Evolutionary conservation across 1,139 yeast genomes (phyloP).

Genomic region (Geotrichum bryndzae): DNA sequence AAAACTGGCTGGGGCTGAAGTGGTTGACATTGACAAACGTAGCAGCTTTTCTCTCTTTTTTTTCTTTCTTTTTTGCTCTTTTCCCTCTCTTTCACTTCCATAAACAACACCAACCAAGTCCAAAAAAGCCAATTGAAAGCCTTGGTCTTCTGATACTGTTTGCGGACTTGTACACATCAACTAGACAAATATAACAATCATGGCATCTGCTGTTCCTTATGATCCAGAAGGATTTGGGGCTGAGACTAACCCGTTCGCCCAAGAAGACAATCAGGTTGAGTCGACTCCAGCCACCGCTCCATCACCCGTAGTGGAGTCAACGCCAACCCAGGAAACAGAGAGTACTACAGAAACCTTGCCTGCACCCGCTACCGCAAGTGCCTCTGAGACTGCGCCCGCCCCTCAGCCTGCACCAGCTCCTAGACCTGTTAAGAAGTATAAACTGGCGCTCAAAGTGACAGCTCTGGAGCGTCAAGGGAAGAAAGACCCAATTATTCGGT

Average conservation of each 20-base stretch:
- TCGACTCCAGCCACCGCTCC: neutral
- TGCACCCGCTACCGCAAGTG: neutral
- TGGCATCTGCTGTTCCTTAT: slow-evolving; percentile 30
- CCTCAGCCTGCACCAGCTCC: neutral
- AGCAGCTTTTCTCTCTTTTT: neutral
- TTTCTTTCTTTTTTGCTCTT: neutral
- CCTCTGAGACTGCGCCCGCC: neutral
- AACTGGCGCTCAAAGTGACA: slow-evolving; percentile 39
- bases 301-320: neutral
- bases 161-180: neutral
- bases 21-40: neutral
- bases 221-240: slow-evolving; percentile 28
- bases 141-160: neutral
- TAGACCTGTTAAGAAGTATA: slow-evolving; percentile 26
- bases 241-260: slow-evolving; percentile 29
- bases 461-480: slow-evolving; percentile 46
- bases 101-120: neutral
- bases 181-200: slow-evolving; percentile 9
- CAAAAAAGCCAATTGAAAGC: neutral
- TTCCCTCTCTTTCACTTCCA: neutral
- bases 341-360: neutral
- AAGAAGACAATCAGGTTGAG: slow-evolving; percentile 12
- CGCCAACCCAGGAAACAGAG: neutral
- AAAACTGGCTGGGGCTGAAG: neutral
- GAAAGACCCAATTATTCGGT: slow-evolving; percentile 46